These are phyloP conservation scores for Pseudotsuga menziesii DNA, from an alignment of 75 land plant genomes.

Conservation along the genomic window DNA sequence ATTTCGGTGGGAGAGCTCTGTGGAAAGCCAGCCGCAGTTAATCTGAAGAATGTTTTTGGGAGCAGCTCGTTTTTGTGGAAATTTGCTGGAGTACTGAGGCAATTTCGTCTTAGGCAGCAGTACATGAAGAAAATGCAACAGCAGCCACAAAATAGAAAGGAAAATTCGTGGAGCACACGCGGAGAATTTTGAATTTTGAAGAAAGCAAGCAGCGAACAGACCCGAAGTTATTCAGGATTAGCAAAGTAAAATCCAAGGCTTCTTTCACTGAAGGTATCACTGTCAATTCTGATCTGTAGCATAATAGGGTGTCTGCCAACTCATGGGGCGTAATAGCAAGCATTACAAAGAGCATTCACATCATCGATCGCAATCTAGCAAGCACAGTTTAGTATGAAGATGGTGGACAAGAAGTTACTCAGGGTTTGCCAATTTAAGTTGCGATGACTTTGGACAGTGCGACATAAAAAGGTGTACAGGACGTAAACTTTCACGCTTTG, in stretches of 20 bases:
- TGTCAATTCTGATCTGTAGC: background rate
- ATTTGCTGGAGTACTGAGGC: too few species aligned
- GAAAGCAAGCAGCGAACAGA: too few species aligned
- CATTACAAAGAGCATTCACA: slow-evolving; percentile 3
- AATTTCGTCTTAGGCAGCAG: too few species aligned
- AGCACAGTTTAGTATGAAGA: slow-evolving; percentile 9
- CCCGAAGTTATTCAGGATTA: too few species aligned
- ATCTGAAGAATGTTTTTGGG: too few species aligned
- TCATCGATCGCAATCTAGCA: slow-evolving; percentile 6
- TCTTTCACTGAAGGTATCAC: background rate
- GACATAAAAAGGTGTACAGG: slow-evolving; percentile 93
- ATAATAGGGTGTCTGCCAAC: background rate
- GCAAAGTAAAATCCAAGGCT: background rate
- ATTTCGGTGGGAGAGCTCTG: too few species aligned
- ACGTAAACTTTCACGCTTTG: slow-evolving; percentile 86
- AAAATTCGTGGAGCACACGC: too few species aligned
- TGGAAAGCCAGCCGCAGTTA: too few species aligned
- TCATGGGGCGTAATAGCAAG: slow-evolving; percentile 9
- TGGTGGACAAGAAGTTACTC: slow-evolving; percentile 21
- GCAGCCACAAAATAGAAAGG: too few species aligned
- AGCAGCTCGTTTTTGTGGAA: too few species aligned
- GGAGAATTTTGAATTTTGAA: too few species aligned
- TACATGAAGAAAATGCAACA: too few species aligned
- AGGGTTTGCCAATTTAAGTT: slow-evolving; percentile 33
- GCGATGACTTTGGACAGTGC: slow-evolving; percentile 94